Evolutionary conservation across 331 rosid species (phyloP).

Genomic region (Arachis monticola): DNA sequence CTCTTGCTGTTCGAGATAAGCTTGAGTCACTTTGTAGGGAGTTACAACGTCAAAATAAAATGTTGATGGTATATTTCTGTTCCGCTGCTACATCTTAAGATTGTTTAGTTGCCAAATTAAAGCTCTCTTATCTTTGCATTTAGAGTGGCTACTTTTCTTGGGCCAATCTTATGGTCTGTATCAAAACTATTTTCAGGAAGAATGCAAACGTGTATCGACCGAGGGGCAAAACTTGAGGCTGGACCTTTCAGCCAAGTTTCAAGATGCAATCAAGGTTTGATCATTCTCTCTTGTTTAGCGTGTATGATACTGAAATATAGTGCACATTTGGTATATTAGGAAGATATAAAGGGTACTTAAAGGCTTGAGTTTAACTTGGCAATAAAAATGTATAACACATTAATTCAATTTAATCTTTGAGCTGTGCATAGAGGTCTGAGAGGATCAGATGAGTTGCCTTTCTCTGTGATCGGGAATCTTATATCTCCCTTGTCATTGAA

Average conservation of each 20-base stretch:
- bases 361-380: not conserved
- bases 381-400: not conserved
- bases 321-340: not conserved
- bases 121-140: not conserved
- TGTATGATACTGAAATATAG: no score
- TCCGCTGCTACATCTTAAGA: conserved; percentile 17
- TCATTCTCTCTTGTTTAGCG: no score
- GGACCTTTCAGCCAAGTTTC: conserved; percentile 86
- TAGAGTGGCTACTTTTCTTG: not conserved
- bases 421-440: conserved; percentile 5
- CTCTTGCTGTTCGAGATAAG: conserved; percentile 85
- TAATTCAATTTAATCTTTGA: conserved; percentile 7
- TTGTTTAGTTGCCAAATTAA: not conserved
- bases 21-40: conserved; percentile 97
- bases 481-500: not conserved
- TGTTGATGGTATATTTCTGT: conserved; percentile 71
- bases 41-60: conserved; percentile 93
- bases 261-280: conserved; percentile 94
- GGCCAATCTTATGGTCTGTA: conserved; percentile 1
- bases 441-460: conserved; percentile 5
- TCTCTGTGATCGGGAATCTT: not conserved
- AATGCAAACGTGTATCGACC: conserved; percentile 88
- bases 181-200: conserved; percentile 68
- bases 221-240: conserved; percentile 94
- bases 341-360: not conserved